These are phyloP conservation scores for Termitomyces sp. DNA, from an alignment of 768 basidiomycete genomes.

Conservation along the genomic window DNA sequence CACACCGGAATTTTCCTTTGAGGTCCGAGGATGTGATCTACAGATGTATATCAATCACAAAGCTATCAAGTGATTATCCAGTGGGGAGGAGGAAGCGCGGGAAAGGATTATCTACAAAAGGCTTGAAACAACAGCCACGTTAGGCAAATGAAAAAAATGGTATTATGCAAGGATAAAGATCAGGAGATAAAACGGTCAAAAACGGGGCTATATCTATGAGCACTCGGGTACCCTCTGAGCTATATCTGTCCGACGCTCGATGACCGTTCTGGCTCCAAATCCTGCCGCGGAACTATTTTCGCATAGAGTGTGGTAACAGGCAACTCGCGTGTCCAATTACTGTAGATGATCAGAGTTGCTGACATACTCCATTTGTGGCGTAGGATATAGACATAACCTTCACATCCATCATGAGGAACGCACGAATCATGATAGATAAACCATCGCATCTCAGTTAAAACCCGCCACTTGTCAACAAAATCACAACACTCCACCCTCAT, in stretches of 20 bases:
- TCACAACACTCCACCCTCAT: not conserved
- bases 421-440: not conserved
- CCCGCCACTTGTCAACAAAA: not conserved
- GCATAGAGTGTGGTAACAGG: no score
- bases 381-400: not conserved
- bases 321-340: no score
- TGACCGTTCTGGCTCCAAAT: not conserved
- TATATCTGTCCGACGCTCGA: not conserved
- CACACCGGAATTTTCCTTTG: not conserved
- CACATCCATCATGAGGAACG: not conserved
- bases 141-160: not conserved
- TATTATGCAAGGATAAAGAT: not conserved
- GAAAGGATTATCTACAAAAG: not conserved
- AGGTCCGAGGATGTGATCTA: not conserved
- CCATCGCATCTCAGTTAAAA: not conserved
- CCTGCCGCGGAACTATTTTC: no score
- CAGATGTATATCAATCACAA: not conserved
- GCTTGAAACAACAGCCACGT: no score
- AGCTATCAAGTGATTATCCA: not conserved
- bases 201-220: not conserved
- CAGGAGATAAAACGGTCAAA: not conserved
- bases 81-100: not conserved
- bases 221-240: no score
- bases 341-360: not conserved
- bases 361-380: not conserved